A percentile compares a stretch with the other conserved stretches of the same genome.
Evolutionary conservation across 2,329 filamentous ascomycete genomes (phyloP).

Genomic region (Mycosphaerella sp.): DNA sequence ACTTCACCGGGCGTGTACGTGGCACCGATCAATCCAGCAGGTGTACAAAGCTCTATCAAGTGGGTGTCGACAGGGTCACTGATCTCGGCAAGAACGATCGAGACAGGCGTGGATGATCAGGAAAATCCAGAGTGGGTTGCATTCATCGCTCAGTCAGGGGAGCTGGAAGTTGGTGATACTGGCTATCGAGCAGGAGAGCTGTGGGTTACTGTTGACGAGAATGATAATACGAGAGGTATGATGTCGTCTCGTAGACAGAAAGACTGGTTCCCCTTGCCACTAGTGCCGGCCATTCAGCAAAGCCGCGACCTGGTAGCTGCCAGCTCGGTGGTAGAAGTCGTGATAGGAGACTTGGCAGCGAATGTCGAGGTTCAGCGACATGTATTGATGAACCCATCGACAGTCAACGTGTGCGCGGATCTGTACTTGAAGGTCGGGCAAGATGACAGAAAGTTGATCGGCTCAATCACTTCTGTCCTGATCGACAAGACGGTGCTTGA

Average conservation of each 20-base stretch:
- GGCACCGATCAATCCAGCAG: neutral
- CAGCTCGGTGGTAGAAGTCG: neutral
- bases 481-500: neutral
- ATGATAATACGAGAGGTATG: neutral
- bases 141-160: neutral
- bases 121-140: neutral
- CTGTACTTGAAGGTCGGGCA: neutral
- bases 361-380: neutral
- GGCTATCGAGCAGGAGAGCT: neutral
- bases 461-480: neutral
- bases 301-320: neutral
- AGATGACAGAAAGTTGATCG: neutral
- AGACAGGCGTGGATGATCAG: neutral
- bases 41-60: neutral
- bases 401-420: neutral
- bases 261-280: neutral
- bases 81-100: neutral
- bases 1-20: neutral
- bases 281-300: neutral
- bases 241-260: neutral
- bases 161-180: neutral
- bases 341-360: neutral
- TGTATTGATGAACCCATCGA: neutral
- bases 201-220: neutral
- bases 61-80: neutral